These are phyloP conservation scores for Boechera stricta DNA, from an alignment of 345 rosid genomes.

Conservation along the genomic window DNA sequence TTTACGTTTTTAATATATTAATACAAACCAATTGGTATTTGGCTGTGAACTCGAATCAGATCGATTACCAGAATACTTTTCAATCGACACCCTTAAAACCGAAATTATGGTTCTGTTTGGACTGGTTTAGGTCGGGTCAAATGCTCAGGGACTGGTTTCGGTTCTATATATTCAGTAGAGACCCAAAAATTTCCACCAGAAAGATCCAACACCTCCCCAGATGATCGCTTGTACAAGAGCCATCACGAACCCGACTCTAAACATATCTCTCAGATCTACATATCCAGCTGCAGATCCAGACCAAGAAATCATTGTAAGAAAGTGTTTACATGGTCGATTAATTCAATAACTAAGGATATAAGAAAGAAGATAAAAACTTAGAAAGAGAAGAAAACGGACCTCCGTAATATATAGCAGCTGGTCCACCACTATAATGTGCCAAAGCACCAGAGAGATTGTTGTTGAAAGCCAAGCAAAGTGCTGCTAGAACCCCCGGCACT, in stretches of 20 bases:
- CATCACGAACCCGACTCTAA: conserved; percentile 82
- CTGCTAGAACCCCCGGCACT: conserved; percentile 80
- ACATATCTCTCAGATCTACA: conserved; percentile 77
- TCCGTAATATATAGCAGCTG: conserved; percentile 95
- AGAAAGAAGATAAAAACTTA: not conserved
- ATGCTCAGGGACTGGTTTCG: not conserved
- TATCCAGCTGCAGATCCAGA: conserved; percentile 74
- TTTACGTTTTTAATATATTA: not conserved
- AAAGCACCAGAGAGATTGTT: conserved; percentile 87
- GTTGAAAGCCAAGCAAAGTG: conserved; percentile 82
- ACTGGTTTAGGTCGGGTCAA: not conserved
- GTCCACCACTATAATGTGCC: conserved; percentile 95
- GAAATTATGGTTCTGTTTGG: not conserved
- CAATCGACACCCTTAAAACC: not conserved
- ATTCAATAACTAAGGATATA: not conserved
- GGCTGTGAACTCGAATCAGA: not conserved
- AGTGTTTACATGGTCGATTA: not conserved
- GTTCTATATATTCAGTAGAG: conserved; percentile 57
- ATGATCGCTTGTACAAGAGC: conserved; percentile 66
- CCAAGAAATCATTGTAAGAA: not conserved
- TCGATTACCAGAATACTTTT: not conserved
- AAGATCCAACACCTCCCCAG: conserved; percentile 82
- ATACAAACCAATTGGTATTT: not conserved
- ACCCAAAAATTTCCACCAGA: conserved; percentile 98
- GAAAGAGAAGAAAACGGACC: conserved; percentile 48